Conservation (phyloP, 2,329 filamentous ascomycete genomes). For the Madurella fahalii region DNA sequence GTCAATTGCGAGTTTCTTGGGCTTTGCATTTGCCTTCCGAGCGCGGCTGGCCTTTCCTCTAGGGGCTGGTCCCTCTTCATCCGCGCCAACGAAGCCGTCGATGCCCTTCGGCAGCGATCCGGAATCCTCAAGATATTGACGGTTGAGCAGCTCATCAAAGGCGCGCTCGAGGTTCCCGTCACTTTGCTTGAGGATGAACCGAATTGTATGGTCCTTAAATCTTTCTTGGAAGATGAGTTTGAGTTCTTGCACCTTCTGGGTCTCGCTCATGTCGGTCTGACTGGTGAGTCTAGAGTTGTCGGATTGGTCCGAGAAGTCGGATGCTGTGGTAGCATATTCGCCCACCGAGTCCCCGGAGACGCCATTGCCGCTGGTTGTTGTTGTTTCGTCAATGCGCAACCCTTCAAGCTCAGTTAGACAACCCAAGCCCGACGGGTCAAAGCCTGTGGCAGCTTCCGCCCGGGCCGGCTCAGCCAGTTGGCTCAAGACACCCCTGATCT, state of each 20-base stretch:
- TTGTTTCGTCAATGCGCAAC: constrained; percentile 14
- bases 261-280: constrained; percentile 37
- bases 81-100: constrained; percentile 70
- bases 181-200: constrained; percentile 62
- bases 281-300: constrained; percentile 28
- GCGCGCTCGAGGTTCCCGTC: constrained; percentile 63
- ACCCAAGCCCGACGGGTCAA: constrained; percentile 72
- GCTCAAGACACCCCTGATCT: constrained; percentile 59
- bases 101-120: constrained; percentile 65
- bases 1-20: constrained; percentile 24
- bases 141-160: constrained; percentile 76
- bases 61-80: constrained; percentile 36
- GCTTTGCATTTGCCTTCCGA: constrained; percentile 11
- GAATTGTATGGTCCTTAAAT: constrained; percentile 62
- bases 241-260: constrained; percentile 61
- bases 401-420: constrained; percentile 33
- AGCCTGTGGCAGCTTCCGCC: constrained; percentile 67
- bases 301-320: constrained; percentile 20
- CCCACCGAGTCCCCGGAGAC: constrained; percentile 9
- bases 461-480: constrained; percentile 60
- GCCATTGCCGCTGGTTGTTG: constrained; percentile 17
- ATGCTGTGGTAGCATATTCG: constrained; percentile 21
- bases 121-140: constrained; percentile 69
- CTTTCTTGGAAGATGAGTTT: constrained; percentile 64
- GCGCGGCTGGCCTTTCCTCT: constrained; percentile 31